A percentile compares a stretch with the other conserved stretches of the same genome.
phyloP scores from a whole-genome alignment of 495 filamentous ascomycete genomes.

The Talaromyces adpressus region DNA sequence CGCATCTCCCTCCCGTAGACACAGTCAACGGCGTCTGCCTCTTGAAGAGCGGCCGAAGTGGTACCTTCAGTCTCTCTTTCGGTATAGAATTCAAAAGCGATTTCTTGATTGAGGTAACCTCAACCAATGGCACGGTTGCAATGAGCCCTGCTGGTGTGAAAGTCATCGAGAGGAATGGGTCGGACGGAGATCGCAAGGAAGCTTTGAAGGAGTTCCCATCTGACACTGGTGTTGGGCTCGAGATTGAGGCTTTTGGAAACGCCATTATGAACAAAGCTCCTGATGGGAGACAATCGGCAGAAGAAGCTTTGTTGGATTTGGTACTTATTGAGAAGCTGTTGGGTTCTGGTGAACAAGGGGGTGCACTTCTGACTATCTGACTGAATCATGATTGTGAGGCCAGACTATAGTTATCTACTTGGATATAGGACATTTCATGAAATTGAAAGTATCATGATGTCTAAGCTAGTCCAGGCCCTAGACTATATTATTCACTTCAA shows the following conservation, averaged over 20 bases:
- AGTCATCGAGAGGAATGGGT: slow-evolving; percentile 28
- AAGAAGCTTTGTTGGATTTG: slow-evolving; percentile 64
- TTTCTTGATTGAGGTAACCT: background rate
- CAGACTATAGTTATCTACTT: background rate
- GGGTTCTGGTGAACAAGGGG: slow-evolving; percentile 51
- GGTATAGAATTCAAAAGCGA: slow-evolving; percentile 45
- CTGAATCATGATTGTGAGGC: background rate
- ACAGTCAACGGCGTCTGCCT: slow-evolving; percentile 58
- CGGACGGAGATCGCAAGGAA: slow-evolving; percentile 22
- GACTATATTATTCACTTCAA: background rate
- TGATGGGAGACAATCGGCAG: slow-evolving; percentile 51
- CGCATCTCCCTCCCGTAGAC: slow-evolving; percentile 67
- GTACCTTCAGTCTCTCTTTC: slow-evolving; percentile 47
- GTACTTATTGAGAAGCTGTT: slow-evolving; percentile 62
- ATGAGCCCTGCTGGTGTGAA: slow-evolving; percentile 47
- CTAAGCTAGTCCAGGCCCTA: background rate
- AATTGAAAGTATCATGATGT: no score
- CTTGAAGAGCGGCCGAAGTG: slow-evolving; percentile 45
- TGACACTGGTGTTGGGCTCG: slow-evolving; percentile 54
- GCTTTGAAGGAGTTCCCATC: slow-evolving; percentile 36
- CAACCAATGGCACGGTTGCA: slow-evolving; percentile 22
- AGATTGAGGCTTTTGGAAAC: slow-evolving; percentile 61
- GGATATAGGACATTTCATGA: background rate
- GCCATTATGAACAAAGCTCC: slow-evolving; percentile 40
- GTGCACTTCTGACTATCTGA: slow-evolving; percentile 17